Evolutionary conservation across 1,284 basidiomycete species (phyloP), one percentile per base, ranked within the genome.

Genomic region (Mycosarcoma mackinlayi): DNA sequence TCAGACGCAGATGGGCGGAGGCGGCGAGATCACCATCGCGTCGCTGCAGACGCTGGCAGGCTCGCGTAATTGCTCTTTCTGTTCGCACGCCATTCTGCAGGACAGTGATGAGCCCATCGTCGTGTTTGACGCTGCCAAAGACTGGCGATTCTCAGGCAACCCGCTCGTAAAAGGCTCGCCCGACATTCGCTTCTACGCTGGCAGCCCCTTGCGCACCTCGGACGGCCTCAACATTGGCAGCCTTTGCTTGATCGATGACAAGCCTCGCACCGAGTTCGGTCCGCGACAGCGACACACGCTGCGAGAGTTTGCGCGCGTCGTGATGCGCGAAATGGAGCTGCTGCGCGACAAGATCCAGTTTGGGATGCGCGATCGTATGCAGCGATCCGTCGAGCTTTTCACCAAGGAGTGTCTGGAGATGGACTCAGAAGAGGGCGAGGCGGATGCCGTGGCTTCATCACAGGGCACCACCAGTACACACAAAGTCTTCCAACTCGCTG

Each of bases 341-440:
- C 94, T 93, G 92, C 86, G 91, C 63, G 94, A 97, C 83, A 94
- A 91, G 90, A 93, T 94, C 57, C 93, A 95, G 84, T 85, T 97
- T 34, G 88, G 92, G 27, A 91, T 94, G 70, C 88, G 94, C 34
- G 93, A 95, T 78, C 88, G 90, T 45, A 96, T 97, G 54, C 93
- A 97, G 80, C 91, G 85, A 48, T 94, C 93, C 37, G 96, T 96
- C 92, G 94, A 96, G 83, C 88, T 92, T 73, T 97, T 97, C 80
- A 94, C 92, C 47, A 89, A 94, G 45, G 93, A 97, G 83, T 95
- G 93, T 77, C 87, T 97, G 37, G 94, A 96, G 82, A 91, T 94
- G 74, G 93, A 96, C 79, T 88, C 82, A 4, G 74, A 75, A 31
- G 77, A 76, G 19, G 55, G 53, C 56, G 67, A 76, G 24, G 21